Evolutionary conservation across 495 filamentous ascomycete species (phyloP).

Genomic region (Aspergillus homomorphus): DNA sequence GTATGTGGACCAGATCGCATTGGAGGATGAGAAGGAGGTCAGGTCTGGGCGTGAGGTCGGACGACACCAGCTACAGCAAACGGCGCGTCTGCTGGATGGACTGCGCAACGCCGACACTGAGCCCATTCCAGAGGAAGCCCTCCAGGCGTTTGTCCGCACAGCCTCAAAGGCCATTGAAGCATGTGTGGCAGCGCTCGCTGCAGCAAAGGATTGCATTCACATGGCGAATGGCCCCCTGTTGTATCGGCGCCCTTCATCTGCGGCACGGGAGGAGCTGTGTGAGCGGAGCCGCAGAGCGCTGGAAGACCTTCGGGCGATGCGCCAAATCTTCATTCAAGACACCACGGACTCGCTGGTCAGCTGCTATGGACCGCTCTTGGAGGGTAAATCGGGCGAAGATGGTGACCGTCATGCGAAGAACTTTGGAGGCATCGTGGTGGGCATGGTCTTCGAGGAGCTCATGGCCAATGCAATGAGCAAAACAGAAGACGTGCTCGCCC

Average conservation of each 20-base stretch:
- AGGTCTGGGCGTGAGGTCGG: constrained; percentile 13
- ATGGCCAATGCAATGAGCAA: constrained; percentile 17
- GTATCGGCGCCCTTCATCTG: constrained; percentile 13
- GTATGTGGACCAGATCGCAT: constrained; percentile 1
- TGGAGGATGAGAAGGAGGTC: constrained; percentile 1
- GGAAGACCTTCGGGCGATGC: constrained; percentile 7
- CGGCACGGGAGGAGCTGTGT: constrained; percentile 12
- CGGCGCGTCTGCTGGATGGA: constrained; percentile 16
- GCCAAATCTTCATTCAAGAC: constrained; percentile 14
- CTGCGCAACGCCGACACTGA: constrained; percentile 14
- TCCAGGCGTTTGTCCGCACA: constrained; percentile 5
- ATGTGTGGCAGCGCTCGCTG: constrained; percentile 13
- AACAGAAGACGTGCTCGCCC: constrained; percentile 13
- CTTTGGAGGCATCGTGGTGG: constrained; percentile 15
- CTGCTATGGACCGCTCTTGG: constrained; percentile 3
- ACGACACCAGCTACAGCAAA: constrained; percentile 18
- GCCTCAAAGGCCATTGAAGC: constrained; percentile 14
- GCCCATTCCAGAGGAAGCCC: constrained; percentile 10
- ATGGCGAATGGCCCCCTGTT: constrained; percentile 17
- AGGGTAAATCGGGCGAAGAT: neutral
- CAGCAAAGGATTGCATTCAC: constrained; percentile 19
- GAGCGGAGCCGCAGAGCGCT: constrained; percentile 12
- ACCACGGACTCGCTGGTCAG: constrained; percentile 15
- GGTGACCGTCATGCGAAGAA: neutral
- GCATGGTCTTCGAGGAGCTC: constrained; percentile 26